Base-by-base conservation (phyloP, 305 asterid genomes). In the Fraxinus velutina region DNA sequence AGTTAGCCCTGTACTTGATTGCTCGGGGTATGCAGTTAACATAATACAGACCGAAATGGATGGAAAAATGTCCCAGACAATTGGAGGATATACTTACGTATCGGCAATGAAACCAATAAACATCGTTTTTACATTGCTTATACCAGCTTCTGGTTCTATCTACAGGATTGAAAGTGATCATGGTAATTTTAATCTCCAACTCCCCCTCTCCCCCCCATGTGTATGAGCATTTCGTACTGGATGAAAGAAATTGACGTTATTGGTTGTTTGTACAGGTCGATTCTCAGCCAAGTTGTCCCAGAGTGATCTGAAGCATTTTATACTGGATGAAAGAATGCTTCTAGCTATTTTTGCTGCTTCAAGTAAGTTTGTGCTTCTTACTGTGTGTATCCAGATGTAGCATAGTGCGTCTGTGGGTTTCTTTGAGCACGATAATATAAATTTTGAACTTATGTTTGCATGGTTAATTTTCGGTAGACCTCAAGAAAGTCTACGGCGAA, bases 1-100 rank as follows among this genome's bases (percentile, higher is more conserved):
- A 85, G 93, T 88, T 77, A 85, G 86, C 87, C 98, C 96, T n/a
- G 84, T 91, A 15, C 88, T 91, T 80, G 99, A 93, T 84, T 96
- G 98, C 89, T 93, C 99, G 0, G 98, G 98, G 0, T 90, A 84
- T 71, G 98, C 89, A 8, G 88, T 91, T 71, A 93, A 90, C 82
- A 80, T 91, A 73, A 90, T 97, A 55, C 93, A 80, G 85, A 91
- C 96, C 50, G 87, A 89, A 77, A 89, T 91, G 94, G 97, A 90
- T 57, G 98, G 91, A 71, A 92, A 90, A 82, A 55, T 73, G 81
- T 85, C 86, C 62, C 89, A 72, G 76, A 85, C 19, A 22, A 71
- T 87, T 81, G 93, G 92, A 81, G 92, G 89, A 52, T 89, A 91
- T 84, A 89, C 87, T 79, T 86, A 86, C 75, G 87, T 92, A 7